Base-by-base conservation (phyloP, 331 rosid species). In the Pyracantha coccinea region DNA sequence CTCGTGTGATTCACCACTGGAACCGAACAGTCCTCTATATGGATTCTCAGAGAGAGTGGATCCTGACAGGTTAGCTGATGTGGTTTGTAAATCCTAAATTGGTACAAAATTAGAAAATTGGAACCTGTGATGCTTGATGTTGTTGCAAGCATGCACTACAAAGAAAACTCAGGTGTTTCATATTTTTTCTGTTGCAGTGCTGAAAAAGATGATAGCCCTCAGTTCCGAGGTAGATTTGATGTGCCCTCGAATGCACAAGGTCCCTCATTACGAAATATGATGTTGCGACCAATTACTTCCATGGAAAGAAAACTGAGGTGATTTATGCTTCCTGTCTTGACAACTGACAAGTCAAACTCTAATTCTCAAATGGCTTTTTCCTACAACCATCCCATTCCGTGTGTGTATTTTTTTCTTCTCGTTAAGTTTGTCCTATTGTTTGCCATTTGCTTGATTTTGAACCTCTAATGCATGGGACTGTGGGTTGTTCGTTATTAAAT, bases 1-100 rank as follows among this genome's bases (percentile, higher is more conserved):
- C 71, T 95, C 99, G 24, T 95, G 99, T 79, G 99, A 95, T 84
- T 95, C 99, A 5, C 98, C 99, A 12, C 77, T 95, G 58, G 99
- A 95, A 80, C 99, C 99, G 23, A 95, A 95, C 76, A 95, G 99
- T 79, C 99, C 99, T 77, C 88, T 95, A 68, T 95, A 84, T 88
- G 97, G 98, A 69, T 83, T 90, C 59, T 81, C 99, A 25, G 99
- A 95, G 78, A 89, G 90, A 89, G 76, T 77, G 68, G 99, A 89
- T 76, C 83, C 78, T 59, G 93, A 84, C 77, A 80, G 90, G 91
- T 89, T 71, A 78, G 76, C 68, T 74, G 71, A 47, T 65, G 41
- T 31, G 57, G 69, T 61, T 77, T 77, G 69, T 77, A 58, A 50
- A 47, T 83, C 38, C 73, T 74, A 53, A 59, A 72, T 70, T 68